These are phyloP conservation scores for Nitzschia sp. DNA, from an alignment of 108 stramenopile species.

Conservation along the genomic window DNA sequence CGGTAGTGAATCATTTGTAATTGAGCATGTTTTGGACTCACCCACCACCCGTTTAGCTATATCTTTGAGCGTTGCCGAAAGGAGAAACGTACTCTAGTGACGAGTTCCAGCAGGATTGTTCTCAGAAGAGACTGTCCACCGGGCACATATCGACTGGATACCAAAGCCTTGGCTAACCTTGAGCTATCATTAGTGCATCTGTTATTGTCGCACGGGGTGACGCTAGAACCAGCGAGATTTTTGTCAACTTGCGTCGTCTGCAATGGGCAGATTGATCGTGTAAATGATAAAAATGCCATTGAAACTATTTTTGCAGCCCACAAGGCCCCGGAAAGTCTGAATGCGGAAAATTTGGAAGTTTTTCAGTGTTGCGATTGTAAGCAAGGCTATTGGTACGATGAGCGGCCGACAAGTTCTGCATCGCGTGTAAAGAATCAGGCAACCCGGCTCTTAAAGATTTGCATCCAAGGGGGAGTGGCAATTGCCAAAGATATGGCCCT, in stretches of 20 bases:
- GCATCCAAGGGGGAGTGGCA: conserved; percentile 72
- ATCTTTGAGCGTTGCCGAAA: conserved; percentile 76
- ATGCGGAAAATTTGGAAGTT: conserved; percentile 52
- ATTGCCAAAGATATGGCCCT: conserved; percentile 57
- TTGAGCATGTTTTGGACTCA: neutral
- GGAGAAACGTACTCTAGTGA: conserved; percentile 73
- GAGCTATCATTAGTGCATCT: conserved; percentile 74
- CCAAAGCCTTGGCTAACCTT: conserved; percentile 56
- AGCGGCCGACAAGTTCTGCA: conserved; percentile 72
- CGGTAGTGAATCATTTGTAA: neutral
- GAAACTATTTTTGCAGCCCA: conserved; percentile 57
- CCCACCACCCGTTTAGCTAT: conserved; percentile 16
- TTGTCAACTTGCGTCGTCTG: conserved; percentile 85
- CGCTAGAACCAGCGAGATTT: conserved; percentile 59
- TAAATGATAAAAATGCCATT: conserved; percentile 49
- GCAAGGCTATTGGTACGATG: conserved; percentile 90
- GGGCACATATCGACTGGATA: conserved; percentile 72
- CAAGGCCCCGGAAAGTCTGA: conserved; percentile 52
- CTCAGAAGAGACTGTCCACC: conserved; percentile 82
- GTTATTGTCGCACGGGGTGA: conserved; percentile 71
- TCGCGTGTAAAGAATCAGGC: conserved; percentile 74
- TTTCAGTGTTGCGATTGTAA: conserved; percentile 71
- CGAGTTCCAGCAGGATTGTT: conserved; percentile 80
- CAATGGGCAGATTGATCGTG: conserved; percentile 73
- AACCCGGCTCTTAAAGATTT: conserved; percentile 60